A percentile compares a stretch with the other conserved stretches of the same genome.
phyloP scores from a whole-genome alignment of 139 green algal genomes.

The Coelastrella sp. region DNA sequence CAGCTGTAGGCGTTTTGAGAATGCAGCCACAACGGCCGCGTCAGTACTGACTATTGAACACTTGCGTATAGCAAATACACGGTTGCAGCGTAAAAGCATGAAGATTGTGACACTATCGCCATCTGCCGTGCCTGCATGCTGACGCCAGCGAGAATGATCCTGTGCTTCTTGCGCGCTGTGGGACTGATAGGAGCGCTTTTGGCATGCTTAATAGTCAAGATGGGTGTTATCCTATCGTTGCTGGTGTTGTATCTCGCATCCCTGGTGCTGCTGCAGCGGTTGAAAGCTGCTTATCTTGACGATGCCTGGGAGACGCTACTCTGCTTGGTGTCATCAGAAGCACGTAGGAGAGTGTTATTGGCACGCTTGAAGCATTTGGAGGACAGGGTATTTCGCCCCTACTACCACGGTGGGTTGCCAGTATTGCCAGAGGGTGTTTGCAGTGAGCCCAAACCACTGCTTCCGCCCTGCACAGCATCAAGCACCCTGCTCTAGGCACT shows the following conservation, averaged over 20 bases:
- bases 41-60: too few relatives aligned
- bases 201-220: background rate
- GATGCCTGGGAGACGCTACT: background rate
- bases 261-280: background rate
- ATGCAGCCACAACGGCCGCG: too few relatives aligned
- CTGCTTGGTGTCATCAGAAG: background rate
- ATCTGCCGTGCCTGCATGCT: background rate
- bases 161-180: background rate
- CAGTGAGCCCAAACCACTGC: background rate
- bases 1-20: too few relatives aligned
- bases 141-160: background rate
- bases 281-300: background rate
- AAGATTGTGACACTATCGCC: background rate
- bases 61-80: too few relatives aligned
- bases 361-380: background rate
- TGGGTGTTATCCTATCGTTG: background rate
- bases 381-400: background rate
- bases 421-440: background rate
- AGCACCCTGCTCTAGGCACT: too few relatives aligned
- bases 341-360: background rate
- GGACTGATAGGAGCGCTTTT: background rate
- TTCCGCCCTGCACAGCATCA: too few relatives aligned
- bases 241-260: background rate
- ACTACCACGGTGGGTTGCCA: constrained; percentile 23
- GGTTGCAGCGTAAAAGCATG: background rate